These are phyloP conservation scores for Rhytidhysteron rufulum DNA, from an alignment of 2,329 filamentous ascomycete species.

Conservation along the genomic window DNA sequence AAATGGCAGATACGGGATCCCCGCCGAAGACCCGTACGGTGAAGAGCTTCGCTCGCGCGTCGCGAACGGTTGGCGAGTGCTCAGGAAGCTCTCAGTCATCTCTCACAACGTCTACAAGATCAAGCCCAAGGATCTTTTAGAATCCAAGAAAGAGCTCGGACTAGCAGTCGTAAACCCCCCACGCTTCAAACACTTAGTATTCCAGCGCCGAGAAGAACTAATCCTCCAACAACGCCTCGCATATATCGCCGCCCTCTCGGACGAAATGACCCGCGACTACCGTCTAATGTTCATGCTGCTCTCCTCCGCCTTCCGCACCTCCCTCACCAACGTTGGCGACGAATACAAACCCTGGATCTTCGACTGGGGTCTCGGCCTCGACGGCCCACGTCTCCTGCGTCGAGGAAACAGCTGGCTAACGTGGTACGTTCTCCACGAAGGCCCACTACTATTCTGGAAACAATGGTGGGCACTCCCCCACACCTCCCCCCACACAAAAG, in stretches of 20 bases:
- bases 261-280: conserved; percentile 22
- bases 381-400: conserved; percentile 20
- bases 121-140: conserved; percentile 7
- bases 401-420: conserved; percentile 27
- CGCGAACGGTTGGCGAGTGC: conserved; percentile 25
- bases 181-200: conserved; percentile 14
- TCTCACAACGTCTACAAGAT: conserved; percentile 16
- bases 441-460: conserved; percentile 26
- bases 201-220: conserved; percentile 16
- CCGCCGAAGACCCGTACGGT: conserved; percentile 26
- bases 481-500: conserved; percentile 11
- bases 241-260: conserved; percentile 16
- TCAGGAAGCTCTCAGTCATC: conserved; percentile 21
- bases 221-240: conserved; percentile 17
- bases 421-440: conserved; percentile 29
- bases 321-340: conserved; percentile 18
- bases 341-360: conserved; percentile 24
- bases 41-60: conserved; percentile 23
- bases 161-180: conserved; percentile 13
- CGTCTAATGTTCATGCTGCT: conserved; percentile 28
- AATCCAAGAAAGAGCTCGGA: conserved; percentile 10
- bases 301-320: conserved; percentile 23
- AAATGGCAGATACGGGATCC: conserved; percentile 20
- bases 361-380: conserved; percentile 24
- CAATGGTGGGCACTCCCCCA: conserved; percentile 24